phyloP scores from a whole-genome alignment of 495 filamentous ascomycete species.

The Aspergillus bridgeri region DNA sequence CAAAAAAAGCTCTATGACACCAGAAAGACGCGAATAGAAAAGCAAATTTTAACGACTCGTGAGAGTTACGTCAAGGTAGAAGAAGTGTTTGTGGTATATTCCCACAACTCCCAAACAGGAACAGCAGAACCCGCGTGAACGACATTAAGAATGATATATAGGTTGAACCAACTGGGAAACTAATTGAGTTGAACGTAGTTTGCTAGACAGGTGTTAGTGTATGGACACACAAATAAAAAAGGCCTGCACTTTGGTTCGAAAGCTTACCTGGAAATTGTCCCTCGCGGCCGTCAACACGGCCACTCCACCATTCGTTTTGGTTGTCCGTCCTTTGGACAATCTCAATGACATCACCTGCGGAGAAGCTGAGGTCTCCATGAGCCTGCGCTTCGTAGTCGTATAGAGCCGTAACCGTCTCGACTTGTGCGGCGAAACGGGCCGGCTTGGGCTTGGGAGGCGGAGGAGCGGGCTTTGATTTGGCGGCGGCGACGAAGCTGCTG shows the following conservation, averaged over 20 bases:
- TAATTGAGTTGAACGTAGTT: constrained; percentile 49
- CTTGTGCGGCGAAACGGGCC: constrained; percentile 60
- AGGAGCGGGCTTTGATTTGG: constrained; percentile 82
- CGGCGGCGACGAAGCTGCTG: constrained; percentile 60
- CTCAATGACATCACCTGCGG: constrained; percentile 86
- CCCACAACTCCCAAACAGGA: constrained; percentile 11
- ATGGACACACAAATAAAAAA: background rate
- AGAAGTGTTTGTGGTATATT: background rate
- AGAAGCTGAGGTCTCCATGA: constrained; percentile 90
- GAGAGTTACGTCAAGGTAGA: background rate
- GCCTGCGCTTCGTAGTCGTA: constrained; percentile 98
- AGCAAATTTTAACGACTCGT: background rate
- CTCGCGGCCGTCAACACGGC: constrained; percentile 67
- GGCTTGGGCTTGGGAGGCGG: constrained; percentile 94
- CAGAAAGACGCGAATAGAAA: background rate
- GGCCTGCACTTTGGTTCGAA: background rate
- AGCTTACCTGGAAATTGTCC: constrained; percentile 93
- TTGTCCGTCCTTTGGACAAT: constrained; percentile 76
- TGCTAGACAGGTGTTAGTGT: constrained; percentile 24
- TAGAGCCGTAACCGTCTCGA: constrained; percentile 75
- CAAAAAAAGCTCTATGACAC: constrained; percentile 5
- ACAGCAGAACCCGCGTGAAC: constrained; percentile 5
- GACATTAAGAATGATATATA: constrained; percentile 13
- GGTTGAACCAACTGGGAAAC: background rate
- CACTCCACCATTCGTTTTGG: constrained; percentile 96